Percentiles rank a stretch among this genome's conserved stretches.
phyloP scores from a whole-genome alignment of 805 yeast genomes.

The Dipodascus albidus region DNA sequence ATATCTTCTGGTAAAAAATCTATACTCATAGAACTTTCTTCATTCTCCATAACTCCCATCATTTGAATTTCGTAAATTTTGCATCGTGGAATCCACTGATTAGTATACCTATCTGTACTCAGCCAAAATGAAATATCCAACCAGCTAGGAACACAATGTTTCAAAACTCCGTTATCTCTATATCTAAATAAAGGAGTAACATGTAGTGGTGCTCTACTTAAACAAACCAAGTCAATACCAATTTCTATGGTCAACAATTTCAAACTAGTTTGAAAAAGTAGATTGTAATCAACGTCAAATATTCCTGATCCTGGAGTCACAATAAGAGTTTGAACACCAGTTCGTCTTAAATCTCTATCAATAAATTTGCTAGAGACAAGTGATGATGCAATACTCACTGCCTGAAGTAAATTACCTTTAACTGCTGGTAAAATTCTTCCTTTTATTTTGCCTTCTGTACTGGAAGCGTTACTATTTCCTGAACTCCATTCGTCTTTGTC shows the following conservation, averaged over 20 bases:
- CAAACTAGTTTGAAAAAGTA: slow-evolving; percentile 62
- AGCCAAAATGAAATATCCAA: slow-evolving; percentile 88
- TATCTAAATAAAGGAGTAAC: slow-evolving; percentile 81
- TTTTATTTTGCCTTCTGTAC: slow-evolving; percentile 30
- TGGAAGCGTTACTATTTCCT: not conserved
- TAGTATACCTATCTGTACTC: slow-evolving; percentile 34
- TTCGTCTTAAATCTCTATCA: slow-evolving; percentile 78
- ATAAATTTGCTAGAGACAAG: slow-evolving; percentile 65
- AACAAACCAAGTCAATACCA: slow-evolving; percentile 78
- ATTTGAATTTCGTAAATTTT: slow-evolving; percentile 91
- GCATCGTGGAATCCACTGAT: slow-evolving; percentile 83
- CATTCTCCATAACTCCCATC: slow-evolving; percentile 97
- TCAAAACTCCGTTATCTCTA: slow-evolving; percentile 13
- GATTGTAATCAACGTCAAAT: slow-evolving; percentile 78
- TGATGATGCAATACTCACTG: slow-evolving; percentile 74
- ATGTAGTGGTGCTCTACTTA: slow-evolving; percentile 86
- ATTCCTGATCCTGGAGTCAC: slow-evolving; percentile 90
- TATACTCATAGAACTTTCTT: slow-evolving; percentile 56
- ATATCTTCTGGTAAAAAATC: slow-evolving; percentile 37
- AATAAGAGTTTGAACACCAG: slow-evolving; percentile 80
- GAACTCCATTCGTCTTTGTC: slow-evolving; percentile 17
- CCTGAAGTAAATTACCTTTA: slow-evolving; percentile 82
- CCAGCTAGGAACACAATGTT: slow-evolving; percentile 87
- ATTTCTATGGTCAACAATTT: slow-evolving; percentile 68
- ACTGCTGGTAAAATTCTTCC: slow-evolving; percentile 75